Percentiles rank a stretch among this genome's conserved stretches.
These are phyloP conservation scores for Cicer bijugum DNA, from an alignment of 306 rosid species.

Conservation along the genomic window DNA sequence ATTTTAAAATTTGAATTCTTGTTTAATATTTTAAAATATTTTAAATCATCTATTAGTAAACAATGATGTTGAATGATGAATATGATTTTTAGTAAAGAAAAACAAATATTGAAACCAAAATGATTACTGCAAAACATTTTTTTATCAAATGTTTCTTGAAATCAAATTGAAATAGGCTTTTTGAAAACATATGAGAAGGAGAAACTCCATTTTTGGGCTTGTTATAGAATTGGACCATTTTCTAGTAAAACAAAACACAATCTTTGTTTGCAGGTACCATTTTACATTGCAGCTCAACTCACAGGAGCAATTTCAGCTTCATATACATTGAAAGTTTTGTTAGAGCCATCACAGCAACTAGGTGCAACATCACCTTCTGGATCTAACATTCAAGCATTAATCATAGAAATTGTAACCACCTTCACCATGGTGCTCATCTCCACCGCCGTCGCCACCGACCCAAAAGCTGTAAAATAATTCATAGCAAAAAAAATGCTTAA, in stretches of 20 bases:
- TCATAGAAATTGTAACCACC: constrained; percentile 67
- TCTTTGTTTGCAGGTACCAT: constrained; percentile 62
- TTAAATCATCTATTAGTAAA: too few relatives aligned
- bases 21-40: too few relatives aligned
- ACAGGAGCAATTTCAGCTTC: constrained; percentile 79
- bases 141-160: too few relatives aligned
- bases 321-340: constrained; percentile 52
- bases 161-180: too few relatives aligned
- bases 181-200: too few relatives aligned
- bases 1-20: too few relatives aligned
- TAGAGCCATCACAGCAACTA: constrained; percentile 57
- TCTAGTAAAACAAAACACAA: background rate
- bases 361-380: constrained; percentile 75
- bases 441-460: constrained; percentile 73
- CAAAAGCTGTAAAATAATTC: constrained; percentile 62
- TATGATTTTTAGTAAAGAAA: too few relatives aligned
- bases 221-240: background rate
- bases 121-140: too few relatives aligned
- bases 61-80: too few relatives aligned
- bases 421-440: constrained; percentile 77
- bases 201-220: background rate
- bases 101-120: too few relatives aligned
- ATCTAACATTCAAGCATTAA: constrained; percentile 60
- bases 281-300: constrained; percentile 72
- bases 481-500: background rate